Conservation (phyloP, 2,329 filamentous ascomycete species). For the Fonsecaea monophora region DNA sequence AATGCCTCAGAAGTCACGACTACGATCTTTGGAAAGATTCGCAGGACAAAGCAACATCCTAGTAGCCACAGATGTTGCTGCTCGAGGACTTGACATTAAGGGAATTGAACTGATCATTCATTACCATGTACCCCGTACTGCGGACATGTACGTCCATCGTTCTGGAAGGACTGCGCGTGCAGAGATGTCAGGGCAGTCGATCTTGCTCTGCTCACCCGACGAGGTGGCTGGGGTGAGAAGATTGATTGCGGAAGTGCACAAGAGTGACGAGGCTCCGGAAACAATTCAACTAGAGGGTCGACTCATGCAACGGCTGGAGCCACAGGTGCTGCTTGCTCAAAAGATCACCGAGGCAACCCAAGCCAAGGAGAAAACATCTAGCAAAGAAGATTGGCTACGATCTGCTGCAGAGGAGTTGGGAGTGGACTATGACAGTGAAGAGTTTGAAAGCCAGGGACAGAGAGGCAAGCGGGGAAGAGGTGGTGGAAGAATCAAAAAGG, state of each 20-base stretch:
- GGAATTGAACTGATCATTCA: slow-evolving; percentile 89
- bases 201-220: slow-evolving; percentile 88
- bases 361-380: slow-evolving; percentile 84
- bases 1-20: slow-evolving; percentile 93
- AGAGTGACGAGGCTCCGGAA: slow-evolving; percentile 46
- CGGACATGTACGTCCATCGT: slow-evolving; percentile 93
- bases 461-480: slow-evolving; percentile 72
- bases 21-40: slow-evolving; percentile 92
- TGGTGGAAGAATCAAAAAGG: slow-evolving; percentile 73
- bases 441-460: slow-evolving; percentile 69
- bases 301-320: slow-evolving; percentile 76
- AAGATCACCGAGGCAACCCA: slow-evolving; percentile 80
- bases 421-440: slow-evolving; percentile 90
- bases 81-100: slow-evolving; percentile 90
- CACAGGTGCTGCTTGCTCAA: slow-evolving; percentile 81
- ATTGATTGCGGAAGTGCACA: slow-evolving; percentile 87
- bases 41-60: slow-evolving; percentile 71
- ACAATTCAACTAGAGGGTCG: slow-evolving; percentile 84
- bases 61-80: slow-evolving; percentile 91
- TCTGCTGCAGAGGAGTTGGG: slow-evolving; percentile 89
- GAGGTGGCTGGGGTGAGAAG: slow-evolving; percentile 85
- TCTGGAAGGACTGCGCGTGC: slow-evolving; percentile 93
- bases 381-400: slow-evolving; percentile 83
- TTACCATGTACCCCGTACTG: slow-evolving; percentile 90
- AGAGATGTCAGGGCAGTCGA: slow-evolving; percentile 75